Base-by-base conservation (phyloP, 2,329 filamentous ascomycete species). In the Penicillium sp. region DNA sequence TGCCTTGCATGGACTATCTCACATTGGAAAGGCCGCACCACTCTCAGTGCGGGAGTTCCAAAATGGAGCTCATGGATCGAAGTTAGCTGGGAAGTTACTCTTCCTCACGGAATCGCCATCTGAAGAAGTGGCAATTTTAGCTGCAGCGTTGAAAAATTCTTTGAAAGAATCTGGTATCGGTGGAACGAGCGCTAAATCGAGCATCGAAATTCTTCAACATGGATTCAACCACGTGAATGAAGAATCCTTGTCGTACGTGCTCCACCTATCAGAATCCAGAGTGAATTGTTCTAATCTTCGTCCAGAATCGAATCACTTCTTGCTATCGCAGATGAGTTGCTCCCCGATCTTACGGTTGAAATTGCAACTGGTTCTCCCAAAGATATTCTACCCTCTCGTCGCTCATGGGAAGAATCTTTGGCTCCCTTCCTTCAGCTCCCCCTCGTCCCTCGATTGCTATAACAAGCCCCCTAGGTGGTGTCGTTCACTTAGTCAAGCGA, bases 401-500 rank as follows among this genome's bases (percentile, higher is more conserved):
- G 80, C 2, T 73, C 82, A 9, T 97, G 92, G 91, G 78, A 81
- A 62, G 62, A 78, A 13, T 82, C 88, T 13, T 71, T 96, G 2
- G 66, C 69, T 0, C 75, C 74, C 1, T 80, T 91, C 53, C 71
- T 76, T 36, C 64, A 65, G 35, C 57, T 72, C 70, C 73, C 23
- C 71, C 71, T 16, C 66, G 68, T 27, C 77, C 82, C 5, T 86
- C 90, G 0, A 73, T 96, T 3, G 84, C 90, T 0, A 82, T 96
- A 4, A 90, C 87, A 2, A 92, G 86, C 66, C 81, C 80, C 23
- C 76, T 96, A 7, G 85, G 84, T 0, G 90, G 90, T 3, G 84
- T 84, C 0, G 82, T 89, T 6, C 85, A 88, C 60, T 74, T 96
- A 3, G 78, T 88, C 0, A 68, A 75, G 10, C 61, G 61, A 38